phyloP scores from a whole-genome alignment of 495 filamentous ascomycete species.

The Penicillium roqueforti region DNA sequence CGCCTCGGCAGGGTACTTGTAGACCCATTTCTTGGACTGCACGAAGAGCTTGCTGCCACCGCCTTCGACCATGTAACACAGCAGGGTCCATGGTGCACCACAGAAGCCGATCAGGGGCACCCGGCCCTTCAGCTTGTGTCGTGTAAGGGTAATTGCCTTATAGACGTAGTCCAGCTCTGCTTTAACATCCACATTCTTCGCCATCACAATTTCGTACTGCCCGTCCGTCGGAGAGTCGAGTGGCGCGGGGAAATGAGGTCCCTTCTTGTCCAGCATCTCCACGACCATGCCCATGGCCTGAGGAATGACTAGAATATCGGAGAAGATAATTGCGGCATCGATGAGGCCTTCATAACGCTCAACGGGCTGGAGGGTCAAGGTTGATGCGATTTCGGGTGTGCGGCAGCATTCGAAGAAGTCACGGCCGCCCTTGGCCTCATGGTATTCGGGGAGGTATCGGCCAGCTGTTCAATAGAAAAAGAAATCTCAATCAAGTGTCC shows the following conservation, averaged over 20 bases:
- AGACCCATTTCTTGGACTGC: conserved; percentile 91
- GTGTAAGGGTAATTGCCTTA: conserved; percentile 86
- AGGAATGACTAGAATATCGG: conserved; percentile 94
- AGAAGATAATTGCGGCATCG: conserved; percentile 98
- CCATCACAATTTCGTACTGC: conserved; percentile 75
- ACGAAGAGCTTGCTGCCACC: conserved; percentile 91
- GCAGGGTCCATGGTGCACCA: conserved; percentile 91
- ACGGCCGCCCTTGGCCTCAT: conserved; percentile 78
- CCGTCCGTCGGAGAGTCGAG: conserved; percentile 70
- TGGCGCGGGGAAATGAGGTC: conserved; percentile 87
- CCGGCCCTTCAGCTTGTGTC: conserved; percentile 78
- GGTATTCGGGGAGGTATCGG: conserved; percentile 96
- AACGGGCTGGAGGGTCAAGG: conserved; percentile 87
- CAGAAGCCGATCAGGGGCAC: conserved; percentile 97
- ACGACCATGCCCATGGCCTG: conserved; percentile 97
- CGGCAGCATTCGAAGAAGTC: conserved; percentile 99
- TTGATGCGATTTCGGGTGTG: conserved; percentile 84
- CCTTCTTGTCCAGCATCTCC: conserved; percentile 95
- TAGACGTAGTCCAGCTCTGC: conserved; percentile 88
- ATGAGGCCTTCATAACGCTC: conserved; percentile 85
- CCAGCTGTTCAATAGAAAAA: conserved; percentile 57
- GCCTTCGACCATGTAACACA: conserved; percentile 98
- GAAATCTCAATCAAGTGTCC: conserved; percentile 7
- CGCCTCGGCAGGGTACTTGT: conserved; percentile 75
- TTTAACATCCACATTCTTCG: conserved; percentile 74